These are phyloP conservation scores for Umbilicus rupestris DNA, from an alignment of 164 flowering plant species.

Conservation along the genomic window DNA sequence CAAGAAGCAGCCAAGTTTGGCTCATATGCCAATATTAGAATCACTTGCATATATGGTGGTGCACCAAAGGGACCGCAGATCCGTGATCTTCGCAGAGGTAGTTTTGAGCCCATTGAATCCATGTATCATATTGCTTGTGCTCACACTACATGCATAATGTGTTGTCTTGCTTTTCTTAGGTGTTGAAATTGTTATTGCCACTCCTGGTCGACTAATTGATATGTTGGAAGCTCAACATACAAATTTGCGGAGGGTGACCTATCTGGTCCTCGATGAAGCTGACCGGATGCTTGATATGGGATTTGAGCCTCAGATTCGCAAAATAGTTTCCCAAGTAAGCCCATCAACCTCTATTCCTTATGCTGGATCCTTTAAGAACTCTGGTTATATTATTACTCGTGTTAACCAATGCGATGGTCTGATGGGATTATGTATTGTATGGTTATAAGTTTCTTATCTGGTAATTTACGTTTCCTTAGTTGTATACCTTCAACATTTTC, in stretches of 20 bases:
- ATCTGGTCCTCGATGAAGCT: slow-evolving; percentile 95
- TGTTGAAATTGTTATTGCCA: slow-evolving; percentile 93
- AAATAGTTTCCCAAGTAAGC: slow-evolving; percentile 67
- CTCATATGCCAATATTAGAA: slow-evolving; percentile 47
- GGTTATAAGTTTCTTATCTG: neutral
- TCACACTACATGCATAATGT: neutral
- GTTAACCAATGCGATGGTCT: neutral
- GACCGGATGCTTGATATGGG: slow-evolving; percentile 99
- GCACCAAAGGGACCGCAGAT: slow-evolving; percentile 98
- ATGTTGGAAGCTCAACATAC: slow-evolving; percentile 89
- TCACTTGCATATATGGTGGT: slow-evolving; percentile 91
- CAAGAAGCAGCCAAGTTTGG: slow-evolving; percentile 77
- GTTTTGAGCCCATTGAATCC: neutral
- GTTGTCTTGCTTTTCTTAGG: slow-evolving; percentile 30
- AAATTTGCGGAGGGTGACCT: slow-evolving; percentile 82
- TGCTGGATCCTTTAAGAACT: neutral
- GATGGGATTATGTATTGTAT: neutral
- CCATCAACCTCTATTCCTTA: neutral
- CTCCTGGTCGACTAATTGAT: slow-evolving; percentile 93
- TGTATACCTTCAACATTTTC: neutral
- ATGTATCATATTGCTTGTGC: neutral
- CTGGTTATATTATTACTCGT: neutral
- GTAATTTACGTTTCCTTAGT: neutral
- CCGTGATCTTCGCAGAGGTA: slow-evolving; percentile 87
- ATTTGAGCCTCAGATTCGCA: slow-evolving; percentile 95